Evolutionary conservation across 2,329 filamentous ascomycete genomes (phyloP).

Genomic region (Xylariaceae sp.): DNA sequence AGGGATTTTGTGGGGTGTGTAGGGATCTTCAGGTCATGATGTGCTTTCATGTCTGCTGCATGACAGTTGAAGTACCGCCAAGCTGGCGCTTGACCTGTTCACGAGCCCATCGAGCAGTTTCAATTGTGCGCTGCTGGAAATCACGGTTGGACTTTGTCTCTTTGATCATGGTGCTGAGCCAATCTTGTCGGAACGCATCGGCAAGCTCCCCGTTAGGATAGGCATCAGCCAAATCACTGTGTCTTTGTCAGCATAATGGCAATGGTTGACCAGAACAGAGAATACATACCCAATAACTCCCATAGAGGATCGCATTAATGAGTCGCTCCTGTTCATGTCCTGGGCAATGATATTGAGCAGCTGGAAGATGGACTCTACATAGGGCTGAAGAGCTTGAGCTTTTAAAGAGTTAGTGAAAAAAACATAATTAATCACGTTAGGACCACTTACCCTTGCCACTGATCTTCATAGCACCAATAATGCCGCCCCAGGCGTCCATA

Average conservation of each 20-base stretch:
- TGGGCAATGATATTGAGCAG: conserved; percentile 81
- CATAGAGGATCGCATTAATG: conserved; percentile 91
- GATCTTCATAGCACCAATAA: conserved; percentile 90
- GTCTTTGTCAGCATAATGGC: conserved; percentile 31
- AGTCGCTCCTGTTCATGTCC: conserved; percentile 89
- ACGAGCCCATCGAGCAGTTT: conserved; percentile 95
- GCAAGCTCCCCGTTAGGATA: conserved; percentile 90
- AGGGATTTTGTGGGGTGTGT: conserved; percentile 28
- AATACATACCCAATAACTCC: conserved; percentile 87
- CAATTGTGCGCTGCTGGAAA: conserved; percentile 82
- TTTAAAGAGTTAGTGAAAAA: conserved; percentile 39
- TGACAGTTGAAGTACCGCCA: conserved; percentile 58
- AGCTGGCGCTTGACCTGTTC: conserved; percentile 96
- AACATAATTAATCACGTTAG: conserved; percentile 20
- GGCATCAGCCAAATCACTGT: conserved; percentile 89
- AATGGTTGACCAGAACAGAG: neutral
- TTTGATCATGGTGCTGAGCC: conserved; percentile 88
- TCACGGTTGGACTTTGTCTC: conserved; percentile 91
- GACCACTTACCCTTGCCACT: conserved; percentile 72
- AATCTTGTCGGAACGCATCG: conserved; percentile 86
- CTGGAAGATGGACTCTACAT: conserved; percentile 84
- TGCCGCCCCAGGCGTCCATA: conserved; percentile 98
- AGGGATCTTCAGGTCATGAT: conserved; percentile 17
- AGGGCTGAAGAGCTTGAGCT: conserved; percentile 77
- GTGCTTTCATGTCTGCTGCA: conserved; percentile 56